phyloP scores from a whole-genome alignment of 495 filamentous ascomycete species.

The Podospora fimiseda region DNA sequence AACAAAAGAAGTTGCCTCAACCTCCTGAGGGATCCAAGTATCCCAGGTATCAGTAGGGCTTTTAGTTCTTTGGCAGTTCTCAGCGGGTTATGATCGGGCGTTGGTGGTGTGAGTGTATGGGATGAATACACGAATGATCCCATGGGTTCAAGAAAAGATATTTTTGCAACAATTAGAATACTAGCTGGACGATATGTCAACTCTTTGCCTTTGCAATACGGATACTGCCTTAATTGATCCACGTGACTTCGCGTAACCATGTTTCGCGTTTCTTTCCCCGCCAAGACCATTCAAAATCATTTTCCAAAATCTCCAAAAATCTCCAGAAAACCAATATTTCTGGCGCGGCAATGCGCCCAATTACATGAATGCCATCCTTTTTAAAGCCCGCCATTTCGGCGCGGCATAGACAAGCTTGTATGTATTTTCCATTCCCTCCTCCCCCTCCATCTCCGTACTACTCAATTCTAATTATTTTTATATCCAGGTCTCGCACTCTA shows the following conservation, averaged over 20 bases:
- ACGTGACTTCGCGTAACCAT: conserved; percentile 20
- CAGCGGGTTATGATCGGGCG: too few relatives aligned
- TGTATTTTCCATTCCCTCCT: conserved; percentile 10
- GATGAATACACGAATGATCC: too few relatives aligned
- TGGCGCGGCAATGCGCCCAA: too few relatives aligned
- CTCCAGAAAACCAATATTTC: too few relatives aligned
- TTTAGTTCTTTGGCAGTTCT: not conserved
- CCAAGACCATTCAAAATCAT: not conserved
- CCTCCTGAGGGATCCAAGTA: conserved; percentile 84
- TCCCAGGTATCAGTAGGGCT: conserved; percentile 23
- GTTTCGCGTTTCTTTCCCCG: not conserved
- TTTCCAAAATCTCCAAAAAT: not conserved
- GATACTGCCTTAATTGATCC: conserved; percentile 4
- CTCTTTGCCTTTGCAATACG: not conserved
- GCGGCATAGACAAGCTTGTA: conserved; percentile 62
- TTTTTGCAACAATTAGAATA: too few relatives aligned
- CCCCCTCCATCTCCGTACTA: not conserved
- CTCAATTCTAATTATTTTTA: not conserved
- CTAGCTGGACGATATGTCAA: too few relatives aligned
- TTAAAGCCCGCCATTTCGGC: conserved; percentile 41
- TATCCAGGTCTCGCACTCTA: conserved; percentile 63
- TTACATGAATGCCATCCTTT: conserved; percentile 37
- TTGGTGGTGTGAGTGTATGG: too few relatives aligned
- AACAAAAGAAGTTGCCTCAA: conserved; percentile 92
- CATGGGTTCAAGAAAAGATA: not conserved